Base-by-base conservation (phyloP, 2,329 filamentous ascomycete genomes). In the Sphaceloma murrayae region DNA sequence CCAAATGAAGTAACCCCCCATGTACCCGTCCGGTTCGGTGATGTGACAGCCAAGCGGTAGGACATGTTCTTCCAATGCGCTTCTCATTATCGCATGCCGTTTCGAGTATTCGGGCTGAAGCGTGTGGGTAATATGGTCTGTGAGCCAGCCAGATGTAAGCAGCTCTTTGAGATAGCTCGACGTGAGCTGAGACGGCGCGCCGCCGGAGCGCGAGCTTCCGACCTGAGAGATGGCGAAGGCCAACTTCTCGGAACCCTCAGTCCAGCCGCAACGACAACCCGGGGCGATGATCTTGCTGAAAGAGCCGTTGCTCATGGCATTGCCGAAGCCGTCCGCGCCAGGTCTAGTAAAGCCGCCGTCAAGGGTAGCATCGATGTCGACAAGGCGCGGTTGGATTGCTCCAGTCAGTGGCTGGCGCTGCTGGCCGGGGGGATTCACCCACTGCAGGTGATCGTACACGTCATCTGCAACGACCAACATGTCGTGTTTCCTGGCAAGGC, bases 361-460 rank as follows among this genome's bases (percentile, higher is more conserved):
- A 6, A 88, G 66, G 14, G 73, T 69, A 5, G 76, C 67, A 60
- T 94, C 87, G 45, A 94, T 67, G 58, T 94, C 87, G 13, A 85
- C 77, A 1, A 94, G 67, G 1, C 86, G 77, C 2, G 86, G 85
- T 6, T 87, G 51, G 22, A 61, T 54, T 5, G 74, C 69, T 51
- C 60, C 67, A 27, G 62, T 61, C 26, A 56, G 56, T 2, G 34
- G 18, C 1, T 11, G 22, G 24, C 26, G 29, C 11, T 13, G 10
- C 22, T 55, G 46, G 48, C 56, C 59, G 2, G 14, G 29, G 8
- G 19, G 13, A 24, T n/a, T 22, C 2, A 76, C 73, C 85, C 87
- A 95, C 58, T 88, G 83, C 4, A 96, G 70, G 52, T 89, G 82
- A 60, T 96, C 89, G 59, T 98, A 98, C 7, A 96, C 87, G 60